Base-by-base conservation (phyloP, 495 filamentous ascomycete genomes). In the Hypoxylon crocopeplum region DNA sequence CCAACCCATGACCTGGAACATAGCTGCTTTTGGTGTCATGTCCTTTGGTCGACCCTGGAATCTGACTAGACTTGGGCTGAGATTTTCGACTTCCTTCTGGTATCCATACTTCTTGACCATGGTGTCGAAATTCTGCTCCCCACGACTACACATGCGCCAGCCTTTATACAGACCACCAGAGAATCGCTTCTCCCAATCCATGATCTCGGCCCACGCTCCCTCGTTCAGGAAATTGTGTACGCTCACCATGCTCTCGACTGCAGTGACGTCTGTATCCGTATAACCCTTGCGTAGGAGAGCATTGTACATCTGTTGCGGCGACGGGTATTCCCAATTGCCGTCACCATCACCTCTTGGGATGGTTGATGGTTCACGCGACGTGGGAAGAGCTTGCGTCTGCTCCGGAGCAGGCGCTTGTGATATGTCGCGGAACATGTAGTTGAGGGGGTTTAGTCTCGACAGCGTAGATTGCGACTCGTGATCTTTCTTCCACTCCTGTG, bases 221-320 rank as follows among this genome's bases (percentile, higher is more conserved):
- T 98, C 94, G 68, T 98, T 98, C 68, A 98, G 67, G 66, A 97
- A 98, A 70, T 98, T 98, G 76, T 98, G 94, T 27, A 98, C 89
- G 2, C 90, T 88, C 37, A 98, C 95, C 94, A 98, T 98, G 47
- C 85, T 84, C 74, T 97, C 92, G n/a, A 98, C 93, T 0, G 91
- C 91, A 47, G 93, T 92, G 51, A 89, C 84, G 38, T 94, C 92
- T 0, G 93, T 97, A 67, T 97, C 92, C 0, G 90, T 93, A 73
- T 96, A 91, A 15, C 94, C 94, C 73, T 99, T 98, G 45, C 95
- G 87, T 48, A 96, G 75, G 79, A 98, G 87, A 0, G 95, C 94
- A 68, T 98, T 99, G 77, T 97, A 98, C 94, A 98, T 98, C 72
- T 98, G 94, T 75, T 98, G 95, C 7, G 95, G 93, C 0, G 92